A percentile compares a stretch with the other conserved stretches of the same genome.
Conservation (phyloP, 495 filamentous ascomycete species). For the Daldinia loculata region DNA sequence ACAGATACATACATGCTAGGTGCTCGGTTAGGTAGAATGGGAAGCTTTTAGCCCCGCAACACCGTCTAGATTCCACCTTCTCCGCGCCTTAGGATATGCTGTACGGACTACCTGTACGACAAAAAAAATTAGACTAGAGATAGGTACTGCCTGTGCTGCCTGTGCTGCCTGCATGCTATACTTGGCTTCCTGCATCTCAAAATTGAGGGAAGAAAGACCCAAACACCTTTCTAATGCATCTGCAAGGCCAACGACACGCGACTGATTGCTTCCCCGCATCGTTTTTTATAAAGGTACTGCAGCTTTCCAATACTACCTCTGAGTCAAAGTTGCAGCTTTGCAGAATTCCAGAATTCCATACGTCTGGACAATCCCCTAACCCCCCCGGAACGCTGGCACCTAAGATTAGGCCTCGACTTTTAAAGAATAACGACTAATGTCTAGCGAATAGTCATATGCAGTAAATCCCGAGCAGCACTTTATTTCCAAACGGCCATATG, state of each 20-base stretch:
- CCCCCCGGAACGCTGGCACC: conserved; percentile 10
- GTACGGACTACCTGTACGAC: conserved; percentile 14
- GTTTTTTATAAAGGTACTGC: conserved; percentile 11
- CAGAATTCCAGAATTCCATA: background rate
- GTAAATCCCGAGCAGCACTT: background rate
- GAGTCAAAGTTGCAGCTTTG: background rate
- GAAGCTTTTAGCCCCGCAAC: conserved; percentile 4
- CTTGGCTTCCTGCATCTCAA: conserved; percentile 18
- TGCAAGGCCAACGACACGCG: conserved; percentile 22
- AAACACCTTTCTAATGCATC: conserved; percentile 4
- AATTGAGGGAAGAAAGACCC: conserved; percentile 14
- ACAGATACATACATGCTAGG: background rate
- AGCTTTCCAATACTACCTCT: conserved; percentile 10
- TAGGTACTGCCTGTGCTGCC: background rate
- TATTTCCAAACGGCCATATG: conserved; percentile 14
- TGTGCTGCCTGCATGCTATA: background rate
- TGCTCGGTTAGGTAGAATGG: background rate
- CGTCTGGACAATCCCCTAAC: background rate
- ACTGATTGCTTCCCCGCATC: conserved; percentile 34
- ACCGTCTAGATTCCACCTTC: background rate
- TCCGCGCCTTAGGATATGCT: background rate
- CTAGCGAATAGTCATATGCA: conserved; percentile 1
- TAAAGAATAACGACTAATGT: conserved; percentile 4
- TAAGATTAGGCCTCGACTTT: conserved; percentile 14
- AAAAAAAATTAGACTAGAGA: conserved; percentile 7